Evolutionary conservation across 352 stramenopile genomes (phyloP).

Genomic region (Peronospora belbahrii): DNA sequence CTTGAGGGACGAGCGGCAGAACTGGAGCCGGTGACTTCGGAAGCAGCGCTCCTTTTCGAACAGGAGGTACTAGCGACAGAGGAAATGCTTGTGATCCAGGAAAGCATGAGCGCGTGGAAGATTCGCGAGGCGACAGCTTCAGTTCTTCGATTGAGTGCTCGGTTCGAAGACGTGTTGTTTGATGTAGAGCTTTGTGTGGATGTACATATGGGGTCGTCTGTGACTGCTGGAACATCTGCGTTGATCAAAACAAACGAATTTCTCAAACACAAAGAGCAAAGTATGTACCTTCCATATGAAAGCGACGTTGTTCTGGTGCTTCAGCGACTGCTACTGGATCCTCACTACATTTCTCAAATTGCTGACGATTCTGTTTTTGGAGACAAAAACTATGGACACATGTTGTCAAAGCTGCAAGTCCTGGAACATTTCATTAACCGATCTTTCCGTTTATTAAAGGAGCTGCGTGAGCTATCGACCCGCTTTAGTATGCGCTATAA

Average conservation of each 20-base stretch:
- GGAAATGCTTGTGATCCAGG: constrained; percentile 48
- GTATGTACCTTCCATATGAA: constrained; percentile 31
- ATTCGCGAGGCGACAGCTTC: constrained; percentile 39
- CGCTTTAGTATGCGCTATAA: constrained; percentile 43
- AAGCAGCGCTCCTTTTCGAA: constrained; percentile 17
- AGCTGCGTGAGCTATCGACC: constrained; percentile 52
- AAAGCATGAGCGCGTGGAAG: constrained; percentile 42
- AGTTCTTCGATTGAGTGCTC: constrained; percentile 33
- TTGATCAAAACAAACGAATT: constrained; percentile 27
- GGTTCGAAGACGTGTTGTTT: constrained; percentile 46
- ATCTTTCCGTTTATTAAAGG: constrained; percentile 46
- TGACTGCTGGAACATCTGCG: constrained; percentile 10
- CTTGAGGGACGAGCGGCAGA: constrained; percentile 41
- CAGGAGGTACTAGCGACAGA: constrained; percentile 41
- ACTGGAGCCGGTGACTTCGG: constrained; percentile 36
- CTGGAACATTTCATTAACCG: constrained; percentile 47
- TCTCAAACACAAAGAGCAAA: constrained; percentile 28
- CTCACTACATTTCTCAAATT: constrained; percentile 25
- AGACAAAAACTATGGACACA: constrained; percentile 14
- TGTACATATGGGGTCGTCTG: constrained; percentile 19
- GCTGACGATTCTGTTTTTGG: constrained; percentile 21
- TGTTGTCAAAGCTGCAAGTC: constrained; percentile 35
- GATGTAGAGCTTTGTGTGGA: constrained; percentile 35
- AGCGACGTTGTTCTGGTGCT: constrained; percentile 39
- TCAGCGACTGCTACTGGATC: constrained; percentile 45